A percentile compares a stretch with the other conserved stretches of the same genome.
Conservation (phyloP, 2,329 filamentous ascomycete species). For the Ophiostoma quercus region DNA sequence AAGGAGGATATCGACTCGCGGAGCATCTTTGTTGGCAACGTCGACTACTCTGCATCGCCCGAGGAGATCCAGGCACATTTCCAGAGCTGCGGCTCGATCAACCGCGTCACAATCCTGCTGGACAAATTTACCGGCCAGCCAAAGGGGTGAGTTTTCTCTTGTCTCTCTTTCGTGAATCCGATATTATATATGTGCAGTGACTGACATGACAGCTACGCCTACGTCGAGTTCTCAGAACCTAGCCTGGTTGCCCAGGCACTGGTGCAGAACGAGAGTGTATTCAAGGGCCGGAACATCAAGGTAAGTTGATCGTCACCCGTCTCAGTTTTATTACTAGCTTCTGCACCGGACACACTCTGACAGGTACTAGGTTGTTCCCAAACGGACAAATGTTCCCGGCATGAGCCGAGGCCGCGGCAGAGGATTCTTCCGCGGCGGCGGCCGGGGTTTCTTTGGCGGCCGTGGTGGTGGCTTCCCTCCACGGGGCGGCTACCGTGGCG, state of each 20-base stretch:
- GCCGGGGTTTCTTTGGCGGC: constrained; percentile 47
- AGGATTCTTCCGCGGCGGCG: constrained; percentile 44
- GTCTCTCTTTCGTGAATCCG: too few relatives aligned
- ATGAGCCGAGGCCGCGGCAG: constrained; percentile 74
- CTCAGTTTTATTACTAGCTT: background rate
- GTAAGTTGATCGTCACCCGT: constrained; percentile 16
- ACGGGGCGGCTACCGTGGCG: constrained; percentile 52
- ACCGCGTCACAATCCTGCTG: constrained; percentile 91
- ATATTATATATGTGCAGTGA: background rate
- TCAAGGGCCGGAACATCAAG: constrained; percentile 93
- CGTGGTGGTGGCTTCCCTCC: constrained; percentile 52
- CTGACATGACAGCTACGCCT: constrained; percentile 72
- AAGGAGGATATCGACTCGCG: constrained; percentile 93
- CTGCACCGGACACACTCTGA: background rate
- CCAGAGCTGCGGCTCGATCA: constrained; percentile 94
- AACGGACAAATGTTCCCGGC: constrained; percentile 93
- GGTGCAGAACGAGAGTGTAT: constrained; percentile 92
- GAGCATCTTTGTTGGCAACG: constrained; percentile 97
- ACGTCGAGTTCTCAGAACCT: constrained; percentile 96
- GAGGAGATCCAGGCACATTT: constrained; percentile 99
- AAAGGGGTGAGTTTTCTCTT: constrained; percentile 68
- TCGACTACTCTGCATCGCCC: constrained; percentile 93
- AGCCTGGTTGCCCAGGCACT: constrained; percentile 88
- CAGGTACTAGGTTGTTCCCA: constrained; percentile 60
- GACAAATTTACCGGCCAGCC: constrained; percentile 99